phyloP scores from a whole-genome alignment of 1,284 basidiomycete species.

The Puccinia novopanici region DNA sequence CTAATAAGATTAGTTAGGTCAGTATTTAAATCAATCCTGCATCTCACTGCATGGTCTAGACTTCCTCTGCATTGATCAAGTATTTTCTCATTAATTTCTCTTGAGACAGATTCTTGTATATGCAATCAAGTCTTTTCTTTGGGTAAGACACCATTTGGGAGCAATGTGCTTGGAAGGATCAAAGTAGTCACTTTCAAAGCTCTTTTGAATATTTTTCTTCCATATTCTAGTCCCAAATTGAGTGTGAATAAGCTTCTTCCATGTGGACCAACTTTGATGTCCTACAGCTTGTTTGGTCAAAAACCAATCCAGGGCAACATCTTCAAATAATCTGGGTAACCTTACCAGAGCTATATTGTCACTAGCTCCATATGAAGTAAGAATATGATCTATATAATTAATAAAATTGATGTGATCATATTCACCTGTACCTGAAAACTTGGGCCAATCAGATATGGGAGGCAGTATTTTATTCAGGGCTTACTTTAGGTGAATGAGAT shows the following conservation, averaged over 20 bases:
- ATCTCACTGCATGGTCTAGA: background rate
- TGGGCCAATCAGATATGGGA: background rate
- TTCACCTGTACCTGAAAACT: conserved; percentile 1
- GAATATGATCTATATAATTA: too few species aligned
- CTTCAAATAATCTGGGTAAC: background rate
- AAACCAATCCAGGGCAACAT: too few species aligned
- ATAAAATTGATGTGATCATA: conserved; percentile 6
- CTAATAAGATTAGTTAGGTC: background rate
- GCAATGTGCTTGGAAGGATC: background rate
- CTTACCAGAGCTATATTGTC: background rate
- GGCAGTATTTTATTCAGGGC: background rate
- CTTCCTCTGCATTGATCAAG: background rate
- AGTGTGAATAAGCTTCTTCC: background rate
- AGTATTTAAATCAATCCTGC: background rate
- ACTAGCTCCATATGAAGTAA: background rate
- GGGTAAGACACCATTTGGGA: conserved; percentile 3
- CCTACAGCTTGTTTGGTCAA: background rate
- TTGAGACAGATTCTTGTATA: background rate
- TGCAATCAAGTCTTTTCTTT: conserved; percentile 16
- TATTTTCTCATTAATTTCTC: conserved; percentile 15
- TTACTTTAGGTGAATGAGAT: too few species aligned
- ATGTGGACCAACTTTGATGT: background rate
- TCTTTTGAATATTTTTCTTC: too few species aligned
- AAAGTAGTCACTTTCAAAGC: too few species aligned
- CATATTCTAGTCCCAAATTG: conserved; percentile 13